Conservation (phyloP, 148 eudicot genomes). For the Vaccinium vitisidaea region DNA sequence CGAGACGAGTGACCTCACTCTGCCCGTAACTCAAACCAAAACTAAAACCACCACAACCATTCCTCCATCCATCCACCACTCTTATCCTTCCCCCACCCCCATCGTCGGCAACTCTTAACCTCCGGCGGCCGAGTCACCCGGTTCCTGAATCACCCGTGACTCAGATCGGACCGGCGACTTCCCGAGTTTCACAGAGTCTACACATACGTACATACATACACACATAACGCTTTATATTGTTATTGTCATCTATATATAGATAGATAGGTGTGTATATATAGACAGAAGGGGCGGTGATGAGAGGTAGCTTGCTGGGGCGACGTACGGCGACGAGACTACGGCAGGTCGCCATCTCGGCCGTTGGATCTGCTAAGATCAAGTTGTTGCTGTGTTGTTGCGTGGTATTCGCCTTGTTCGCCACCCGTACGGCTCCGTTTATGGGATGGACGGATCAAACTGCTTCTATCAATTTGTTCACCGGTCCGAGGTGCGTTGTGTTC, state of each 20-base stretch:
- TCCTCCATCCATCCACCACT: too few species aligned
- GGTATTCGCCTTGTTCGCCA: slow-evolving; percentile 33
- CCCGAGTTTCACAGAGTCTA: neutral
- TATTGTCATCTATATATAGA: neutral
- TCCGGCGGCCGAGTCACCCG: neutral
- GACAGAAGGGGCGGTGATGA: slow-evolving; percentile 28
- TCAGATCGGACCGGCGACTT: neutral
- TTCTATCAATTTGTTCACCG: slow-evolving; percentile 24
- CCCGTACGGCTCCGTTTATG: slow-evolving; percentile 43
- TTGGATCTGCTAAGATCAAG: slow-evolving; percentile 59
- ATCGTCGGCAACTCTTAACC: neutral
- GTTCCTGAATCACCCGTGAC: neutral
- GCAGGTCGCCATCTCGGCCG: slow-evolving; percentile 42
- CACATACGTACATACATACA: neutral
- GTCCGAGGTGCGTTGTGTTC: slow-evolving; percentile 29
- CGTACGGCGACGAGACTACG: slow-evolving; percentile 43
- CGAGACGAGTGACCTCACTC: too few species aligned
- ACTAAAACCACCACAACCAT: too few species aligned
- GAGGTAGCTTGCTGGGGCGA: slow-evolving; percentile 54
- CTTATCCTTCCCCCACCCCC: too few species aligned
- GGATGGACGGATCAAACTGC: slow-evolving; percentile 32
- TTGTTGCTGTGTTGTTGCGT: slow-evolving; percentile 47
- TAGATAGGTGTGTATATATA: neutral
- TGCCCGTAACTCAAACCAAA: too few species aligned
- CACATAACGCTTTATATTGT: neutral